Evolutionary conservation across 2,329 filamentous ascomycete species (phyloP).

Genomic region (Fusarium veterinarium): DNA sequence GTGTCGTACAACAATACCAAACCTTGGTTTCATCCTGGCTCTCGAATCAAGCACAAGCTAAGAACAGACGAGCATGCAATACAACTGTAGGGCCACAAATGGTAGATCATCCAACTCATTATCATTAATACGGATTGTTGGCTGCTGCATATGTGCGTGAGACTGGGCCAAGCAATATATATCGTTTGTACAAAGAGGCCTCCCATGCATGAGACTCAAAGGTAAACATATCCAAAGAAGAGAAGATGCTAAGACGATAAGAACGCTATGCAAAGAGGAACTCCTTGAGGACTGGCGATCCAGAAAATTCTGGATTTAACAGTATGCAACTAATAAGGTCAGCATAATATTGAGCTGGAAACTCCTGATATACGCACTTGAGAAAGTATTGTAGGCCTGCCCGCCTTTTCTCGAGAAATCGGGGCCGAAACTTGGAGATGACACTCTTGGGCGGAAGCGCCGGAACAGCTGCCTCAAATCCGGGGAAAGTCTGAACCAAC

Average conservation of each 20-base stretch:
- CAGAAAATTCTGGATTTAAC: slow-evolving; percentile 92
- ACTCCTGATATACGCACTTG: slow-evolving; percentile 70
- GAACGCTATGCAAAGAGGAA: slow-evolving; percentile 76
- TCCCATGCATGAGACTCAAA: slow-evolving; percentile 21
- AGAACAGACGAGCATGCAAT: neutral
- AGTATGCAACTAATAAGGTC: slow-evolving; percentile 77
- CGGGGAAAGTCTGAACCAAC: slow-evolving; percentile 83
- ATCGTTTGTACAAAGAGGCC: slow-evolving; percentile 40
- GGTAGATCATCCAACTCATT: slow-evolving; percentile 42
- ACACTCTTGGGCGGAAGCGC: slow-evolving; percentile 90
- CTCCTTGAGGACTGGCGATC: slow-evolving; percentile 89
- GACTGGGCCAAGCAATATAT: slow-evolving; percentile 27
- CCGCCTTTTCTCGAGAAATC: slow-evolving; percentile 86
- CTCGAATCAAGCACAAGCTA: neutral
- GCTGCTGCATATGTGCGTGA: slow-evolving; percentile 27
- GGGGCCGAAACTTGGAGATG: slow-evolving; percentile 84
- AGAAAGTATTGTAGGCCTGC: slow-evolving; percentile 90
- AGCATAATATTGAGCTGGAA: slow-evolving; percentile 8
- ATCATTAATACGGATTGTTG: slow-evolving; percentile 42
- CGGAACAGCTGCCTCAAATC: slow-evolving; percentile 88
- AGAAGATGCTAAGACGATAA: slow-evolving; percentile 24
- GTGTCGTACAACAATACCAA: slow-evolving; percentile 1
- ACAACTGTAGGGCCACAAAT: neutral
- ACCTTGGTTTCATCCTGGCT: slow-evolving; percentile 9
- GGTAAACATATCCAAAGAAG: slow-evolving; percentile 39